phyloP scores from a whole-genome alignment of 768 basidiomycete genomes.

The Lentinula raphanica region DNA sequence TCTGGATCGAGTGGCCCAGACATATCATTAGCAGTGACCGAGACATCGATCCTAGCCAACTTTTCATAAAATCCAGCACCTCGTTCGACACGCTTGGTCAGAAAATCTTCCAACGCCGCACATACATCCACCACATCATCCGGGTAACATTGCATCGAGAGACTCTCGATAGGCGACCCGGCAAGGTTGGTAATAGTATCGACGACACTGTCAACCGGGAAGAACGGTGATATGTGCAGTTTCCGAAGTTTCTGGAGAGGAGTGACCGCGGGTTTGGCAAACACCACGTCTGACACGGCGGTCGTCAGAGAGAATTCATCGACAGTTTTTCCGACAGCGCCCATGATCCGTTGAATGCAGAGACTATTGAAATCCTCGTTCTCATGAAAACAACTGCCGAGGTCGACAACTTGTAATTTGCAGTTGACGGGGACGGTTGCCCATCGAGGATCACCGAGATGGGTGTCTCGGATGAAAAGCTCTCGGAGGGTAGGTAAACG shows the following conservation, averaged over 20 bases:
- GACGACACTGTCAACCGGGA: conserved; percentile 55
- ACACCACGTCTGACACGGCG: conserved; percentile 36
- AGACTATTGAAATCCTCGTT: conserved; percentile 45
- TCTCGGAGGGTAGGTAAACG: conserved; percentile 55
- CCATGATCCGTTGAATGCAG: conserved; percentile 58
- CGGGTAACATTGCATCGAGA: conserved; percentile 55
- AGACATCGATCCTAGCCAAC: conserved; percentile 44
- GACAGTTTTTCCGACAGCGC: conserved; percentile 49
- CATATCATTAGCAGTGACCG: conserved; percentile 32
- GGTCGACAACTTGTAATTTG: conserved; percentile 50
- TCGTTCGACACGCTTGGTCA: conserved; percentile 45
- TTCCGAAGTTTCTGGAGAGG: conserved; percentile 48
- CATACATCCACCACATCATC: conserved; percentile 63
- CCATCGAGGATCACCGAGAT: conserved; percentile 62
- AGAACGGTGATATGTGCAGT: conserved; percentile 56
- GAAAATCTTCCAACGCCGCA: conserved; percentile 49
- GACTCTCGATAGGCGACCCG: conserved; percentile 52
- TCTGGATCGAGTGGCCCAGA: conserved; percentile 24
- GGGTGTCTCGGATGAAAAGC: conserved; percentile 65
- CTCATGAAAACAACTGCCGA: conserved; percentile 52
- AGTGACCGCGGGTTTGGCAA: conserved; percentile 37
- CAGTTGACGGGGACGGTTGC: conserved; percentile 45
- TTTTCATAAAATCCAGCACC: conserved; percentile 46
- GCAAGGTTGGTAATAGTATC: conserved; percentile 55
- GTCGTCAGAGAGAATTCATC: conserved; percentile 51